Percentiles rank a stretch among this genome's conserved stretches.
Evolutionary conservation across 768 basidiomycete species (phyloP).

Genomic region (Leccinum obscurum): DNA sequence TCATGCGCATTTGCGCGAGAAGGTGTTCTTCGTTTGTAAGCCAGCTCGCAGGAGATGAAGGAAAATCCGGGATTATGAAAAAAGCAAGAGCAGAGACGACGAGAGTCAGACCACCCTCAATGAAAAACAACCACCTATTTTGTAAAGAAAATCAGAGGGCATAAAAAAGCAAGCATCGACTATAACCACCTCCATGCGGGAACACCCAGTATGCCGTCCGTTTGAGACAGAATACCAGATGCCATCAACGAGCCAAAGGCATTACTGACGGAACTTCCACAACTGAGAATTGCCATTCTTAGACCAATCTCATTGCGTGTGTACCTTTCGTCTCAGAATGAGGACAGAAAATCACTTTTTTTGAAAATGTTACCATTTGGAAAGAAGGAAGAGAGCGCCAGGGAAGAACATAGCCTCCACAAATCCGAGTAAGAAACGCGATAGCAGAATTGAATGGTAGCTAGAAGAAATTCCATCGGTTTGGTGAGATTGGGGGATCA

Average conservation of each 20-base stretch:
- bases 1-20: constrained; percentile 57
- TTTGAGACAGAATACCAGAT: constrained; percentile 67
- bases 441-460: constrained; percentile 60
- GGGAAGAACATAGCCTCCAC: constrained; percentile 71
- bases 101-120: constrained; percentile 61
- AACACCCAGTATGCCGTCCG: constrained; percentile 66
- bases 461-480: constrained; percentile 29
- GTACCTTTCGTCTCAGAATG: constrained; percentile 36
- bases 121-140: constrained; percentile 66
- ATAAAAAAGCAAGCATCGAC: background rate
- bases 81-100: constrained; percentile 49
- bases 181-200: constrained; percentile 68
- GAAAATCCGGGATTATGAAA: constrained; percentile 74
- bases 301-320: constrained; percentile 66
- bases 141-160: background rate
- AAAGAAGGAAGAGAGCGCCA: constrained; percentile 63
- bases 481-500: background rate
- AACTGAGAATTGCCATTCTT: constrained; percentile 63
- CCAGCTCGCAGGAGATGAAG: constrained; percentile 56
- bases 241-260: constrained; percentile 79
- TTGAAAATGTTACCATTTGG: constrained; percentile 48
- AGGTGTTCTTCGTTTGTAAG: constrained; percentile 55
- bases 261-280: constrained; percentile 74
- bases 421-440: constrained; percentile 77
- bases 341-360: background rate